Conservation (phyloP, 2,329 filamentous ascomycete species). For the Cryphonectria radicalis region DNA sequence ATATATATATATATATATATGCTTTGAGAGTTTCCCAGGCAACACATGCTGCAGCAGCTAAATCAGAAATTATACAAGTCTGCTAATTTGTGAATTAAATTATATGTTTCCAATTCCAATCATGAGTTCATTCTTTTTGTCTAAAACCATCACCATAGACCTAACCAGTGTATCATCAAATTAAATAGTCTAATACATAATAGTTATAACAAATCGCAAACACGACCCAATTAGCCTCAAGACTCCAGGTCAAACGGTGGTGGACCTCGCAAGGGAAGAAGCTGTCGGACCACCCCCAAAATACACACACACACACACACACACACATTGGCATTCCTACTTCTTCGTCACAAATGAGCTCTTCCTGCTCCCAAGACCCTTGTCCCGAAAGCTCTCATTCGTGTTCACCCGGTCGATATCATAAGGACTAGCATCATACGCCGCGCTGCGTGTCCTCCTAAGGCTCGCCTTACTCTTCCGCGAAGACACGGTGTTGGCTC, state of each 20-base stretch:
- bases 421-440: slow-evolving; percentile 23
- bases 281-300: too few species aligned
- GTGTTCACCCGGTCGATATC: slow-evolving; percentile 27
- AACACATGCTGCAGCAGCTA: too few species aligned
- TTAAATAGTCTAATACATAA: not conserved
- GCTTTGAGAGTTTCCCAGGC: too few species aligned
- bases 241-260: not conserved
- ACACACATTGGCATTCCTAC: not conserved
- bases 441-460: not conserved
- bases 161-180: not conserved
- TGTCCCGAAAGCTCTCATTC: slow-evolving; percentile 12
- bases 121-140: too few species aligned
- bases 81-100: too few species aligned
- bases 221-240: not conserved
- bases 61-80: too few species aligned
- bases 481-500: not conserved
- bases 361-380: not conserved
- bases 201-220: too few species aligned
- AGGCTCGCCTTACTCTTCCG: slow-evolving; percentile 7
- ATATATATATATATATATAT: too few species aligned
- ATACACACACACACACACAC: too few species aligned
- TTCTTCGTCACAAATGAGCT: not conserved
- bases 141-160: not conserved
- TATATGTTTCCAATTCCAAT: too few species aligned
- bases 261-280: too few species aligned